A percentile compares a stretch with the other conserved stretches of the same genome.
Conservation (phyloP, 352 stramenopile species). For the Pythium grandisporangium region DNA sequence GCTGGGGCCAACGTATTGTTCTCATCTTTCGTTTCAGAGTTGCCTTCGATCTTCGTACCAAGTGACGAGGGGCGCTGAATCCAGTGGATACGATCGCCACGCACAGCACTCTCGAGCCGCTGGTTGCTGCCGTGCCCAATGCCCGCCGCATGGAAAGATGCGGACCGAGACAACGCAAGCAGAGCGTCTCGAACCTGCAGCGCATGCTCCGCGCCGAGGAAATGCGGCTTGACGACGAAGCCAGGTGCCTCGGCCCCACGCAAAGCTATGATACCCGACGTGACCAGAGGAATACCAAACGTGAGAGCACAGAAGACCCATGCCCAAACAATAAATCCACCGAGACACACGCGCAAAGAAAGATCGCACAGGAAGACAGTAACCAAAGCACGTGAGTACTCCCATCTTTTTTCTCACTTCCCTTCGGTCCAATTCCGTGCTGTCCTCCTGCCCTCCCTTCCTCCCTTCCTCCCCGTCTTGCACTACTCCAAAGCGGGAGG, state of each 20-base stretch:
- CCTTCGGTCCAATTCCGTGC: not conserved
- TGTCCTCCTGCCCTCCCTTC: too few species aligned
- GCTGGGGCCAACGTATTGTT: slow-evolving; percentile 12
- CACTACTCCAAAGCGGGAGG: too few species aligned
- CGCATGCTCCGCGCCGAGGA: slow-evolving; percentile 28
- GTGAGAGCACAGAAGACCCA: too few species aligned
- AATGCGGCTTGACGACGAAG: slow-evolving; percentile 40
- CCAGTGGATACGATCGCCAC: slow-evolving; percentile 66
- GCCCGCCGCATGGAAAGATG: slow-evolving; percentile 35
- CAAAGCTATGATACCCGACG: slow-evolving; percentile 34
- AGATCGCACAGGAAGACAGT: too few species aligned
- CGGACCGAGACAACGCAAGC: slow-evolving; percentile 11
- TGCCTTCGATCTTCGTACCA: too few species aligned
- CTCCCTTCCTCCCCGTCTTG: too few species aligned
- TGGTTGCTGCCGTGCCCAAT: slow-evolving; percentile 29
- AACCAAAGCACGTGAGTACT: too few species aligned
- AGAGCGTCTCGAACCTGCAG: slow-evolving; percentile 29
- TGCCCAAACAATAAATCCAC: too few species aligned
- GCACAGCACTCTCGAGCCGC: slow-evolving; percentile 27
- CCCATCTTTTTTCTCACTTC: too few species aligned
- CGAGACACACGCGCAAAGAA: too few species aligned
- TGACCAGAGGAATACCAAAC: too few species aligned
- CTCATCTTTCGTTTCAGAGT: too few species aligned
- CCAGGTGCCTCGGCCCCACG: slow-evolving; percentile 35
- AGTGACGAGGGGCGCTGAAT: slow-evolving; percentile 33